These are phyloP conservation scores for Effrenium voratum DNA, from an alignment of 73 alveolate genomes.

Conservation along the genomic window DNA sequence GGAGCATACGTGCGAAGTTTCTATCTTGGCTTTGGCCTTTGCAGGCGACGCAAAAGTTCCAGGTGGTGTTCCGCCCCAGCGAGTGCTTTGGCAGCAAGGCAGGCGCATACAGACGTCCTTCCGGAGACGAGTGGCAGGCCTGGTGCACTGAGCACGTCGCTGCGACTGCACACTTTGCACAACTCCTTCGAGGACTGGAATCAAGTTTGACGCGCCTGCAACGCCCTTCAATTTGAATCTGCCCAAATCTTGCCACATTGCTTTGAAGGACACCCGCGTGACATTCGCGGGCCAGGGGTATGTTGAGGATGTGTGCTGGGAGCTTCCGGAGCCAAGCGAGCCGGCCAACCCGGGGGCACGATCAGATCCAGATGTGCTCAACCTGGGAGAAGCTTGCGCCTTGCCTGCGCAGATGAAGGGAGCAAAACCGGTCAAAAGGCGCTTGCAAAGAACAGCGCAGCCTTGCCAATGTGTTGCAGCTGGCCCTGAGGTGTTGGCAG, in stretches of 20 bases:
- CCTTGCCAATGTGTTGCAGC: neutral
- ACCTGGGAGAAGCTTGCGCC: conserved; percentile 67
- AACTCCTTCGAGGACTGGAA: conserved; percentile 53
- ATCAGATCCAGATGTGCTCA: conserved; percentile 16
- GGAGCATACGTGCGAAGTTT: no score
- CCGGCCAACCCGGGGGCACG: conserved; percentile 1
- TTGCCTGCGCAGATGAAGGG: neutral
- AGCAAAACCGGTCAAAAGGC: neutral
- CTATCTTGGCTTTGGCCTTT: no score
- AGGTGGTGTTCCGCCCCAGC: conserved; percentile 40
- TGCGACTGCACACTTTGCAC: conserved; percentile 65
- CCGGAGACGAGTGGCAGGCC: neutral
- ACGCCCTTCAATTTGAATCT: neutral
- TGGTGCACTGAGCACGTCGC: conserved; percentile 6
- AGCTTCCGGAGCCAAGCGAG: conserved; percentile 32
- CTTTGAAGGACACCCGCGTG: conserved; percentile 42
- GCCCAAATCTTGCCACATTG: neutral
- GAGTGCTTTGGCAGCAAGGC: neutral
- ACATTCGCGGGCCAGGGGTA: conserved; percentile 64
- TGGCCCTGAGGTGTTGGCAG: conserved; percentile 44
- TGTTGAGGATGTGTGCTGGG: conserved; percentile 70
- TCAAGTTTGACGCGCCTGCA: neutral
- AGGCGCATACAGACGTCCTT: neutral
- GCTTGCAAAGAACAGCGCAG: neutral
- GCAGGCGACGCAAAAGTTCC: conserved; percentile 72